Conservation (phyloP, 1,139 yeast species). For the Hyphopichia buzzinii region DNA sequence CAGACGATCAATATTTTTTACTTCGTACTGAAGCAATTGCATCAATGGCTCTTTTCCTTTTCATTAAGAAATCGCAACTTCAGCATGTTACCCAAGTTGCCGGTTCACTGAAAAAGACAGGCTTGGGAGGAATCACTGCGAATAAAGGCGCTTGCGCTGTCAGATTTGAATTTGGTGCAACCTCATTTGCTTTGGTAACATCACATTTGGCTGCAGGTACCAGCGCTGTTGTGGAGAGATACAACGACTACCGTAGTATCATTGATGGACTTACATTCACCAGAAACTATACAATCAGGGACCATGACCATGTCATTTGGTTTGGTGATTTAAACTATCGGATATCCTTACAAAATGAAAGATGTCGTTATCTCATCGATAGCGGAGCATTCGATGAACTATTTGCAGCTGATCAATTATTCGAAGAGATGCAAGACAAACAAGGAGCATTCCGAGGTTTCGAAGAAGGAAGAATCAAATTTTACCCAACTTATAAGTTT, state of each 20-base stretch:
- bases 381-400: constrained; percentile 48
- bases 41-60: constrained; percentile 41
- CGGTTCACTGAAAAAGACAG: constrained; percentile 82
- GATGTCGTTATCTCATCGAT: constrained; percentile 59
- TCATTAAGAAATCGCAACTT: constrained; percentile 46
- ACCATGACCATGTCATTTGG: constrained; percentile 90
- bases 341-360: constrained; percentile 70
- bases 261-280: constrained; percentile 76
- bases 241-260: constrained; percentile 81
- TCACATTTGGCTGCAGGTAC: constrained; percentile 95
- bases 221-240: constrained; percentile 80
- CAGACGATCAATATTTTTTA: constrained; percentile 33
- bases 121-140: constrained; percentile 88
- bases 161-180: constrained; percentile 72
- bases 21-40: constrained; percentile 45
- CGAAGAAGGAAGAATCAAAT: constrained; percentile 73
- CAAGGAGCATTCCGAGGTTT: constrained; percentile 83
- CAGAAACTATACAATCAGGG: constrained; percentile 64
- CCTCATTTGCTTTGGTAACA: constrained; percentile 79
- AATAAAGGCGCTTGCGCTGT: constrained; percentile 92
- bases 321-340: constrained; percentile 95
- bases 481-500: constrained; percentile 90
- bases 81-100: constrained; percentile 68
- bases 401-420: constrained; percentile 77
- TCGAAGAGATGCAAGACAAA: constrained; percentile 67